Evolutionary conservation across 371 early-diverging fungal species (phyloP), one percentile per base, ranked within the genome.

Genomic region (Rhizopus stolonifer): DNA sequence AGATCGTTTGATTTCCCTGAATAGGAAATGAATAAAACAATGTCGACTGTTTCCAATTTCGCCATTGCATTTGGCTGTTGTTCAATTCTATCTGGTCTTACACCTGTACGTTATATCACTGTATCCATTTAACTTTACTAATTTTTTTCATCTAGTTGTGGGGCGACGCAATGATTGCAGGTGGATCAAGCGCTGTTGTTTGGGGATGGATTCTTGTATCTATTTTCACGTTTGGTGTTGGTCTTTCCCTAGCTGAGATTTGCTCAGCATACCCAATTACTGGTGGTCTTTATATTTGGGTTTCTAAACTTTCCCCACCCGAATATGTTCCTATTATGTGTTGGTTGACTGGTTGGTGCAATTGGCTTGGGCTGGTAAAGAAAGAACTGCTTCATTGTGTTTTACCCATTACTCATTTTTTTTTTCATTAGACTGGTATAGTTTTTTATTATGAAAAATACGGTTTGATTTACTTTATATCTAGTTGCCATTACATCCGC

Each of bases 181-280:
- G 87, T 46, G 89, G 89, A 19, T 83, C 87, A 7, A 73, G 82
- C 46, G 80, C 83, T 13, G 75, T 86, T 24, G 76, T 84, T 24
- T 87, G 86, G 86, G 86, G 87, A 26, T 89, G 86, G 84, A 48
- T 86, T 25, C 49, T 84, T 19, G 86, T 85, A 8, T 79, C 82
- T 17, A 46, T 80, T 34, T 84, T 86, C 49, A 83, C 85, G 2
- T 72, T 87, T 69, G 67, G 72, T 53, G 77, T 87, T 24, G 89
- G 82, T 21, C 67, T 87, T 21, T 81, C 85, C 4, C 64, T 89
- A 58, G 89, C 89, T 25, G 89, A 89, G 67, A 89, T 89, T 43
- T 86, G 87, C 61, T 84, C 84, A 3, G 82, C 89, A 1, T 86
- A 76, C 64, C 87, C 89, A 8, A 81, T 86, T 18, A 81, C 85